phyloP scores from a whole-genome alignment of 352 stramenopile species.

The Peronospora tabacina region DNA sequence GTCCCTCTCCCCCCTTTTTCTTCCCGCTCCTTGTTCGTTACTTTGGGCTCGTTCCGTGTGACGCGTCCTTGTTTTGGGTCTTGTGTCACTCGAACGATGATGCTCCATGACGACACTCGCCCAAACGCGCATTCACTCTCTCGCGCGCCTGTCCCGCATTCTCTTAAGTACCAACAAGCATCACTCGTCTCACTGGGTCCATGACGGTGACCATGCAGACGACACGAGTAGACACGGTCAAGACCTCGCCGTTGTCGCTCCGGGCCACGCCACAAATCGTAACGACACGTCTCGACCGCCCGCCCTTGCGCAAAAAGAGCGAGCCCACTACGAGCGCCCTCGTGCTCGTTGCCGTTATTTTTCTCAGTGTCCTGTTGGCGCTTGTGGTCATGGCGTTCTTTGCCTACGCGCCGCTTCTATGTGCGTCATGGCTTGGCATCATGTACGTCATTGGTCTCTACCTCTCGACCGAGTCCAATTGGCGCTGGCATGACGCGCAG shows the following conservation, averaged over 20 bases:
- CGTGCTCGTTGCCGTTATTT: constrained; percentile 63
- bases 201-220: constrained; percentile 34
- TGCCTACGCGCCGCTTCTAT: constrained; percentile 69
- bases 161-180: not conserved
- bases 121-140: constrained; percentile 2
- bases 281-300: constrained; percentile 1
- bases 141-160: not conserved
- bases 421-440: constrained; percentile 70
- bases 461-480: constrained; percentile 75
- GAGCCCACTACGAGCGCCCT: constrained; percentile 52
- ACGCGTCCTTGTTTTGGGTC: constrained; percentile 4
- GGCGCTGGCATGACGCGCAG: constrained; percentile 83
- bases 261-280: constrained; percentile 14
- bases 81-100: not conserved
- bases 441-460: constrained; percentile 79
- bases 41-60: not conserved
- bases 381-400: constrained; percentile 80
- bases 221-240: constrained; percentile 20
- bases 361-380: constrained; percentile 49
- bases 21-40: not conserved
- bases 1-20: no score
- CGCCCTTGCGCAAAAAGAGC: constrained; percentile 12
- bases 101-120: not conserved
- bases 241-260: constrained; percentile 21
- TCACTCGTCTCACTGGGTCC: not conserved